Conservation (phyloP, 2,329 filamentous ascomycete species). For the Colletotrichum phormii region DNA sequence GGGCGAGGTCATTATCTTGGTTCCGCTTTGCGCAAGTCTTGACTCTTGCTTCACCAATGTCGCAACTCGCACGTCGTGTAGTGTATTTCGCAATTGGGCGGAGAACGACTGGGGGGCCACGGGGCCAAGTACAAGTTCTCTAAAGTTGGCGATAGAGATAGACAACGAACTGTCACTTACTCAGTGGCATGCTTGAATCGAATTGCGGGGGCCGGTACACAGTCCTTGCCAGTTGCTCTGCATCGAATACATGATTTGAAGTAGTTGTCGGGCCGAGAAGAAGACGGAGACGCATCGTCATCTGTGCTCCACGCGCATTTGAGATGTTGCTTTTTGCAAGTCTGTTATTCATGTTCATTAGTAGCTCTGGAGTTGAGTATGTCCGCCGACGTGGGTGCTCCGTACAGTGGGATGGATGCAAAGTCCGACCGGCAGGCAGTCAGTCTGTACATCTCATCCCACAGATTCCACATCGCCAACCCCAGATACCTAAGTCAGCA, state of each 20-base stretch:
- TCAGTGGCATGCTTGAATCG: conserved; percentile 22
- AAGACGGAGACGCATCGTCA: conserved; percentile 14
- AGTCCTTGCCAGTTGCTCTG: conserved; percentile 22
- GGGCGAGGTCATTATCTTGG: not conserved
- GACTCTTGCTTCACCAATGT: not conserved
- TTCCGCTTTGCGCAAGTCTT: not conserved
- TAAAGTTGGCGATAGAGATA: not conserved
- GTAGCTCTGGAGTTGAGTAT: not conserved
- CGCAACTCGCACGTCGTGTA: not conserved
- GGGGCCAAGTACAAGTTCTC: not conserved
- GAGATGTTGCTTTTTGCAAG: conserved; percentile 27
- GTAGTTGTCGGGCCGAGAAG: conserved; percentile 10
- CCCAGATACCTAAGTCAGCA: not conserved
- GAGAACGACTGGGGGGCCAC: not conserved
- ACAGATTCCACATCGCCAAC: conserved; percentile 1
- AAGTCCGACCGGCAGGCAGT: not conserved
- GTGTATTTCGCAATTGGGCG: not conserved
- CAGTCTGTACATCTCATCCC: not conserved
- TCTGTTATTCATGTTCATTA: not conserved
- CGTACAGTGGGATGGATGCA: not conserved
- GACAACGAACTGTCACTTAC: not conserved
- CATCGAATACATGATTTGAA: conserved; percentile 23
- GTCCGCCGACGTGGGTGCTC: not conserved
- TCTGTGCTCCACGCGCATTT: conserved; percentile 27
- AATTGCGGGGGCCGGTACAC: conserved; percentile 9